A percentile compares a stretch with the other conserved stretches of the same genome.
Conservation (phyloP, 2,329 filamentous ascomycete genomes). For the Cladosporium sp. region DNA sequence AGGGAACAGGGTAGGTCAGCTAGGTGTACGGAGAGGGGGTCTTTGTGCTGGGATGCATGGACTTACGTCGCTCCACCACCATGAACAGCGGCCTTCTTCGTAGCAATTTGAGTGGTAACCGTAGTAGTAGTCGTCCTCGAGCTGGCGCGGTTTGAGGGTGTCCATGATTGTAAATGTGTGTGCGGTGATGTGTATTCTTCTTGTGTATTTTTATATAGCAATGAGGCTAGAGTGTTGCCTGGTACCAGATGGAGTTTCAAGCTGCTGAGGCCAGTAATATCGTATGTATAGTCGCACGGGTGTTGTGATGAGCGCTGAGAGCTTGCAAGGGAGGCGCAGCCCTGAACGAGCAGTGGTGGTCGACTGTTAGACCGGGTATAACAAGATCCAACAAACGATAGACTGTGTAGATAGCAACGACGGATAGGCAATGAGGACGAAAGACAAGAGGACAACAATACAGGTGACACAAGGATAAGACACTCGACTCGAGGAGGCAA, state of each 20-base stretch:
- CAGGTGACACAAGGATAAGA: not conserved
- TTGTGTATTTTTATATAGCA: not conserved
- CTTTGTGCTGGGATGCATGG: not conserved
- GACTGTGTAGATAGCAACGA: not conserved
- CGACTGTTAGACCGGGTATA: not conserved
- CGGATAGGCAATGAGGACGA: not conserved
- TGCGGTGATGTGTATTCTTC: not conserved
- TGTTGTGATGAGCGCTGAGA: not conserved
- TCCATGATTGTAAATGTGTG: conserved; percentile 1
- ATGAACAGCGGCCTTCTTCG: conserved; percentile 20
- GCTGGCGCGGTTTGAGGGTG: conserved; percentile 9
- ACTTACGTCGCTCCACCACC: conserved; percentile 34
- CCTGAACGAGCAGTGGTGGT: not conserved
- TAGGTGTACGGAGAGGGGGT: not conserved
- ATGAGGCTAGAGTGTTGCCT: not conserved
- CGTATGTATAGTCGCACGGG: not conserved
- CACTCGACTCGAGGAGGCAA: not conserved
- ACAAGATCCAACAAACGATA: not conserved
- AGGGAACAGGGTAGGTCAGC: not conserved
- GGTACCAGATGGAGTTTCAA: not conserved
- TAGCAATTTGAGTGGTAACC: conserved; percentile 14
- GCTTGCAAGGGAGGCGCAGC: not conserved
- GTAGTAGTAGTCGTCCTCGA: conserved; percentile 10
- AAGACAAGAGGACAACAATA: not conserved
- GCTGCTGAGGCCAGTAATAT: not conserved